These are phyloP conservation scores for Xylaria acuta DNA, from an alignment of 495 filamentous ascomycete species.

Conservation along the genomic window DNA sequence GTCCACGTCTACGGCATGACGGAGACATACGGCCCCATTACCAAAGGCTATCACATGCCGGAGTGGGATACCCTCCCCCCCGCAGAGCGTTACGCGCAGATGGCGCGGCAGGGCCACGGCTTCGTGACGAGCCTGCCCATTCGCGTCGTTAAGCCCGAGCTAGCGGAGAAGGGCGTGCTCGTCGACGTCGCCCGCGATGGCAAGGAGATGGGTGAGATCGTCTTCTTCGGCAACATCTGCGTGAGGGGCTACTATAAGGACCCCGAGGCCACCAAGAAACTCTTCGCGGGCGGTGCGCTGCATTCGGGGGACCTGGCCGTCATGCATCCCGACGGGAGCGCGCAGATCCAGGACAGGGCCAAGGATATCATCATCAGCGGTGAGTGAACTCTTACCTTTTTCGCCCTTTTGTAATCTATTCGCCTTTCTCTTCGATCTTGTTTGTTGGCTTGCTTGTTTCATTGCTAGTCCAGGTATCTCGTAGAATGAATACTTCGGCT, in stretches of 20 bases:
- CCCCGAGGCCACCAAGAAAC: conserved; percentile 79
- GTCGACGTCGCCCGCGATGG: conserved; percentile 82
- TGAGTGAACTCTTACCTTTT: conserved; percentile 47
- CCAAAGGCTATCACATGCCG: conserved; percentile 87
- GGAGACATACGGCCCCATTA: conserved; percentile 96
- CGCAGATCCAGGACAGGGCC: conserved; percentile 90
- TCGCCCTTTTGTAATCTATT: neutral
- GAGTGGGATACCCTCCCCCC: conserved; percentile 74
- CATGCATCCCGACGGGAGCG: conserved; percentile 84
- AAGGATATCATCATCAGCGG: conserved; percentile 99
- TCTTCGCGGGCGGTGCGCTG: conserved; percentile 85
- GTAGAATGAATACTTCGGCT: neutral
- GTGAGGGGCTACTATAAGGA: conserved; percentile 93
- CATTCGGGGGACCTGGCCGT: conserved; percentile 94
- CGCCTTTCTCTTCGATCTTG: neutral
- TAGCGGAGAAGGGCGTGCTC: conserved; percentile 65
- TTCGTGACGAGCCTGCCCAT: conserved; percentile 84
- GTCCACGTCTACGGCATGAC: conserved; percentile 96
- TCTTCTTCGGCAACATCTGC: conserved; percentile 91
- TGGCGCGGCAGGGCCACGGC: conserved; percentile 92
- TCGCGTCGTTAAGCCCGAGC: conserved; percentile 81
- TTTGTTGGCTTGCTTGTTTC: neutral
- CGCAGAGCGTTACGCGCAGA: conserved; percentile 78
- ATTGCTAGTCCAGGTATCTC: neutral
- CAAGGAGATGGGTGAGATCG: conserved; percentile 91